Conservation (phyloP, 1,139 yeast genomes). For the Ogataea hybrid region DNA sequence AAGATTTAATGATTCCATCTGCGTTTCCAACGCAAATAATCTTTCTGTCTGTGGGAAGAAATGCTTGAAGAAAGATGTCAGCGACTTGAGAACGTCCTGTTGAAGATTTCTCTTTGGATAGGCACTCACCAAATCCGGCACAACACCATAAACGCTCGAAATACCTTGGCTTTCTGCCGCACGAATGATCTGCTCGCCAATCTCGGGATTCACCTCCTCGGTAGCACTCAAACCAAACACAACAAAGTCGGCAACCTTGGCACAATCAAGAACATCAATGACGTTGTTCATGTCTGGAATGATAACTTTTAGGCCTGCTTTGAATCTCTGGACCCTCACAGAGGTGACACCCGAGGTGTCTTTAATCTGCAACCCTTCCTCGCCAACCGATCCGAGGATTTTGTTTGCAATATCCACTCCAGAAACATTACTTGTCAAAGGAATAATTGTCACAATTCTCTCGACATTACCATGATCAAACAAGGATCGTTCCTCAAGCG, state of each 20-base stretch:
- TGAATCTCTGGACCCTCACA: constrained; percentile 60
- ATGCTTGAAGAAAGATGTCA: too few species aligned
- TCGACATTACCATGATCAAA: constrained; percentile 74
- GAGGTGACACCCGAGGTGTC: constrained; percentile 48
- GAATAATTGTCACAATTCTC: constrained; percentile 75
- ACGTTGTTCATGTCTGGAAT: too few species aligned
- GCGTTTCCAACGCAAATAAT: constrained; percentile 65
- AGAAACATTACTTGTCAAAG: constrained; percentile 71
- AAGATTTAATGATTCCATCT: constrained; percentile 68
- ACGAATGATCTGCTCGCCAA: too few species aligned
- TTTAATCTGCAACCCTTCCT: constrained; percentile 33
- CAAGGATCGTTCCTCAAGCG: constrained; percentile 49
- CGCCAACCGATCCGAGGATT: constrained; percentile 41
- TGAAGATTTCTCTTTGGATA: too few species aligned
- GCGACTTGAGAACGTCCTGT: too few species aligned
- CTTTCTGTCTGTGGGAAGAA: constrained; percentile 88
- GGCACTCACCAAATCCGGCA: too few species aligned
- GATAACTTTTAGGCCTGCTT: constrained; percentile 70
- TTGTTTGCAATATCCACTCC: constrained; percentile 55
- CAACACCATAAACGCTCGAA: too few species aligned
- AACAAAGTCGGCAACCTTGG: too few species aligned
- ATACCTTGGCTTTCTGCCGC: too few species aligned
- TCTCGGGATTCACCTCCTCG: too few species aligned
- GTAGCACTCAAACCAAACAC: too few species aligned
- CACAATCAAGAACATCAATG: too few species aligned